phyloP scores from a whole-genome alignment of 345 rosid species.

The Bretschneidera sinensis region DNA sequence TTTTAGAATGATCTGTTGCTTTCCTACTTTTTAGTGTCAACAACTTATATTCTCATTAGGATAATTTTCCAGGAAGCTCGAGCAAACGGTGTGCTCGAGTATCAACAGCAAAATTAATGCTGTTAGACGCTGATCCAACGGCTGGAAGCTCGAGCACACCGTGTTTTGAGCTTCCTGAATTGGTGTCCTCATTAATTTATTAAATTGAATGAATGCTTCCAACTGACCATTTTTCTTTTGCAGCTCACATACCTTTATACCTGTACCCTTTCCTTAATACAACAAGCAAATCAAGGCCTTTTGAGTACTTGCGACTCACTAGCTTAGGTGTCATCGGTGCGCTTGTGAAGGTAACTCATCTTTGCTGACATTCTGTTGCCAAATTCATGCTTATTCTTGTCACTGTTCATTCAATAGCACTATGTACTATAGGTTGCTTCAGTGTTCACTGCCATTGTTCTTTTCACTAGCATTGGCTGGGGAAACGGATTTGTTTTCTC shows the following conservation, averaged over 20 bases:
- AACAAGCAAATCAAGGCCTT: slow-evolving; percentile 94
- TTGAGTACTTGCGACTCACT: slow-evolving; percentile 90
- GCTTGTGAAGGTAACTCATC: slow-evolving; percentile 84
- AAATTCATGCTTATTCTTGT: not conserved
- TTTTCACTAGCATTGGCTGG: too few relatives aligned
- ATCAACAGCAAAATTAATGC: too few relatives aligned
- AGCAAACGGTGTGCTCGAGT: too few relatives aligned
- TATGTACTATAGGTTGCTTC: not conserved
- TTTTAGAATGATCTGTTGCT: not conserved
- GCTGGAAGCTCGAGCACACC: too few relatives aligned
- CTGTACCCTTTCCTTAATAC: slow-evolving; percentile 93
- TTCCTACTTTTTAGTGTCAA: not conserved
- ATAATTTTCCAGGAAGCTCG: too few relatives aligned
- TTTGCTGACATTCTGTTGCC: slow-evolving; percentile 6
- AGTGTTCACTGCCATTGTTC: not conserved
- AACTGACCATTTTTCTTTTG: slow-evolving; percentile 14
- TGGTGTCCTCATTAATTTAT: too few relatives aligned
- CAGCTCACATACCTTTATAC: slow-evolving; percentile 97
- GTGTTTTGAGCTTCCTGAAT: too few relatives aligned
- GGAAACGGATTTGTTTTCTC: too few relatives aligned
- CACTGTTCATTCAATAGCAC: not conserved
- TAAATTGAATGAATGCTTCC: not conserved
- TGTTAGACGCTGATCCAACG: too few relatives aligned
- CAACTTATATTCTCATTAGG: too few relatives aligned
- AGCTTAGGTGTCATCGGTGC: slow-evolving; percentile 99